Evolutionary conservation across 495 filamentous ascomycete species (phyloP).

Genomic region (Penicillium antarcticum): DNA sequence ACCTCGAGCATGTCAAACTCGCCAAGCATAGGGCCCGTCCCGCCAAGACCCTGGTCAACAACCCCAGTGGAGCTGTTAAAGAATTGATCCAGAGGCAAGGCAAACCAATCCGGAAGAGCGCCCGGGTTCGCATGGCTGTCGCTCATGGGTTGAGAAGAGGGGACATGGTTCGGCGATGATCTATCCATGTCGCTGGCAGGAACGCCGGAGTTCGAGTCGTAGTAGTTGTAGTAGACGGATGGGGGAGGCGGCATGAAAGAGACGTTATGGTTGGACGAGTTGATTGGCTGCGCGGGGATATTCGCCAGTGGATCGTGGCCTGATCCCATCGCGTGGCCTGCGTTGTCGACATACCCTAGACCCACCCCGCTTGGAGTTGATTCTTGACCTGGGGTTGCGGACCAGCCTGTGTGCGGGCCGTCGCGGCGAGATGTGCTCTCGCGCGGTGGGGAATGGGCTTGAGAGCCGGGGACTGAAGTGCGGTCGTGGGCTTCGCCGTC

Average conservation of each 20-base stretch:
- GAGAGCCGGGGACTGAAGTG: constrained; percentile 31
- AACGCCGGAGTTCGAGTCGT: constrained; percentile 35
- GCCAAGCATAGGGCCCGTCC: constrained; percentile 46
- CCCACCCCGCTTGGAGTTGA: constrained; percentile 20
- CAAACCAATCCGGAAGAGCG: constrained; percentile 45
- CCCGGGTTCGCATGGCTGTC: constrained; percentile 29
- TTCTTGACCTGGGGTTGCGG: constrained; percentile 19
- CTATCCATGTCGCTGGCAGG: constrained; percentile 30
- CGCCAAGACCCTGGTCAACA: constrained; percentile 48
- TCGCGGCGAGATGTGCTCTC: constrained; percentile 33
- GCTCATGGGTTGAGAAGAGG: constrained; percentile 30
- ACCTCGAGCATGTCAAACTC: constrained; percentile 50
- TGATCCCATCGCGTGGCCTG: constrained; percentile 27
- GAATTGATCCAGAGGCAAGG: constrained; percentile 49
- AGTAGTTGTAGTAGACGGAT: constrained; percentile 48
- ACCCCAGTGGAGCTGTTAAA: constrained; percentile 46
- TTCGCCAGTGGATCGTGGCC: constrained; percentile 42
- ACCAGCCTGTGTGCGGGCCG: constrained; percentile 31
- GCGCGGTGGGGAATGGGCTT: constrained; percentile 35
- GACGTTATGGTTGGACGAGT: constrained; percentile 45
- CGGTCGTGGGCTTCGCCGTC: constrained; percentile 42
- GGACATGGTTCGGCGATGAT: constrained; percentile 22
- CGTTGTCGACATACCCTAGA: constrained; percentile 32
- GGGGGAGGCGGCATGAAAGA: constrained; percentile 50
- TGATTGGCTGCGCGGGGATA: constrained; percentile 47